Percentiles rank a stretch among this genome's conserved stretches.
Conservation (phyloP, 1,139 yeast species). For the Kodamaea plutei region DNA sequence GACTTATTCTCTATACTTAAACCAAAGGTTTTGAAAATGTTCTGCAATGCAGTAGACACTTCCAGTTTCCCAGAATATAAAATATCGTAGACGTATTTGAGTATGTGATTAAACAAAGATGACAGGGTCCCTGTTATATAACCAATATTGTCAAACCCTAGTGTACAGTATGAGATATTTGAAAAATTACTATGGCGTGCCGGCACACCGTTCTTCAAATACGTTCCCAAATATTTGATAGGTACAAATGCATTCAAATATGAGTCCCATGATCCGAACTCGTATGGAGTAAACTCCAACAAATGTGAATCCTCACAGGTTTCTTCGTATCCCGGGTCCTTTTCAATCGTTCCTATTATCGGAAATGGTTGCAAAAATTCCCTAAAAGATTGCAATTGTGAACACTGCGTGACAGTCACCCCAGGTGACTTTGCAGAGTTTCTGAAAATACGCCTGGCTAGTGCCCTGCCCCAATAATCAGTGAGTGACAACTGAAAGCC, state of each 20-base stretch:
- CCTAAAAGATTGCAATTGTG: constrained; percentile 25
- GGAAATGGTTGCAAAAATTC: constrained; percentile 40
- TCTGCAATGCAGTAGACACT: constrained; percentile 37
- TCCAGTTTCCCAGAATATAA: constrained; percentile 37
- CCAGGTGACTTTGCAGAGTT: constrained; percentile 35
- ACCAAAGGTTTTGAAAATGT: constrained; percentile 47
- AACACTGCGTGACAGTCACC: constrained; percentile 28
- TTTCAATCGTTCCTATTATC: constrained; percentile 34
- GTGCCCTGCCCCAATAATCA: constrained; percentile 66
- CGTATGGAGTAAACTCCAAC: constrained; percentile 60
- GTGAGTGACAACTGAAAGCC: constrained; percentile 60
- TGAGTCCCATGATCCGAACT: constrained; percentile 67
- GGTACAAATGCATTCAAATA: constrained; percentile 49
- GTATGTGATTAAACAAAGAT: constrained; percentile 57
- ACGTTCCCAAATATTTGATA: constrained; percentile 51
- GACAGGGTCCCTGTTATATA: constrained; percentile 73
- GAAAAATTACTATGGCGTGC: constrained; percentile 17
- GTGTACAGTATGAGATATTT: constrained; percentile 39
- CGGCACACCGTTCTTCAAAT: constrained; percentile 28
- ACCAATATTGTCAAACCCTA: constrained; percentile 69
- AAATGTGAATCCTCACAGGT: constrained; percentile 28
- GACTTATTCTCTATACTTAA: constrained; percentile 25
- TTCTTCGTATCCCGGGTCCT: constrained; percentile 19
- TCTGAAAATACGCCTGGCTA: constrained; percentile 46
- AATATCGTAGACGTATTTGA: constrained; percentile 43